A percentile compares a stretch with the other conserved stretches of the same genome.
These are phyloP conservation scores for Curvularia spicifera DNA, from an alignment of 2,329 filamentous ascomycete species.

Conservation along the genomic window DNA sequence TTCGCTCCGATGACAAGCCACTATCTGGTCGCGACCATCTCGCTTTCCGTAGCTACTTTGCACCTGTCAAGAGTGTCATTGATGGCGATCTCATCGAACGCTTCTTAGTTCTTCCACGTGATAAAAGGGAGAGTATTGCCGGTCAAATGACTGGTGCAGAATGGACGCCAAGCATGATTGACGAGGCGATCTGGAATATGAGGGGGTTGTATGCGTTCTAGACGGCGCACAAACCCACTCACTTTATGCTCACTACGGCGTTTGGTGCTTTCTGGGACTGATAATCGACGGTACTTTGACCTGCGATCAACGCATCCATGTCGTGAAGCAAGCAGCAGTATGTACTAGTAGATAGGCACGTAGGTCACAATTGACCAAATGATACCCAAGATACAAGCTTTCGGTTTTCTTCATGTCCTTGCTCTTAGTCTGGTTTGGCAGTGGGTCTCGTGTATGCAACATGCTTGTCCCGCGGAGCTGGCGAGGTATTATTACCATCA, in stretches of 20 bases:
- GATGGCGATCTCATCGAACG: conserved; percentile 96
- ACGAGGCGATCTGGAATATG: conserved; percentile 77
- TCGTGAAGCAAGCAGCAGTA: conserved; percentile 5
- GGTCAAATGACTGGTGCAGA: conserved; percentile 84
- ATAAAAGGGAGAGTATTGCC: conserved; percentile 95
- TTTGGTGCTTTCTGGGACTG: conserved; percentile 10
- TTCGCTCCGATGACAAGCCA: conserved; percentile 78
- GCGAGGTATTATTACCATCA: neutral
- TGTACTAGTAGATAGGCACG: conserved; percentile 18
- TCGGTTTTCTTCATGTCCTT: neutral
- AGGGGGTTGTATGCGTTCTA: conserved; percentile 44
- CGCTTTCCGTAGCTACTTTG: conserved; percentile 94
- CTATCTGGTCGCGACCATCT: conserved; percentile 92
- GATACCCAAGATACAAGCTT: conserved; percentile 12
- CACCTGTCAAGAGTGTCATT: conserved; percentile 93
- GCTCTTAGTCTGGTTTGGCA: neutral
- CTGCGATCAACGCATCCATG: conserved; percentile 3
- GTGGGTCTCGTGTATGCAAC: neutral
- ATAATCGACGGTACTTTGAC: conserved; percentile 3
- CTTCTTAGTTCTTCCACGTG: conserved; percentile 80
- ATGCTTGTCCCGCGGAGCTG: neutral
- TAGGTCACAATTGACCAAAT: conserved; percentile 17
- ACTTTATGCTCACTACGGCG: conserved; percentile 2
- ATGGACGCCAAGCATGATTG: conserved; percentile 78
- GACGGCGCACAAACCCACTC: neutral